Evolutionary conservation across 2,329 filamentous ascomycete genomes (phyloP).

Genomic region (Penicillium sp.): DNA sequence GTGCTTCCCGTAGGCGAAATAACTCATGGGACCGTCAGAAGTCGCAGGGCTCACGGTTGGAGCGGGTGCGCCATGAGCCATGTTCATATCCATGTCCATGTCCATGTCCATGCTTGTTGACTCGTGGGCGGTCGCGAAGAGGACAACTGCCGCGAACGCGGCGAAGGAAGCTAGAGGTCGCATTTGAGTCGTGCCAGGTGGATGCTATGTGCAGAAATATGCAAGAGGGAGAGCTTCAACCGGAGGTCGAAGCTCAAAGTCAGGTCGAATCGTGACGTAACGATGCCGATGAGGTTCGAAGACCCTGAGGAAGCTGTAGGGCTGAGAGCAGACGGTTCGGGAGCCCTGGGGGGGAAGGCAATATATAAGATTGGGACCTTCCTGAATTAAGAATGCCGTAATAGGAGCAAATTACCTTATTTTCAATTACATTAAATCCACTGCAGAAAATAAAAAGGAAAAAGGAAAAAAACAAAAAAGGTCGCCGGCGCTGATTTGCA

Average conservation of each 20-base stretch:
- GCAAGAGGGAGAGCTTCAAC: constrained; percentile 15
- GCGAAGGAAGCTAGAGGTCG: constrained; percentile 25
- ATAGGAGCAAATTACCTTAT: not conserved
- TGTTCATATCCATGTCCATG: constrained; percentile 25
- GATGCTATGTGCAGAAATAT: constrained; percentile 8
- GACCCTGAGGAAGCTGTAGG: constrained; percentile 13
- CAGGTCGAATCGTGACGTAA: constrained; percentile 27
- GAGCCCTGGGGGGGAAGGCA: constrained; percentile 2
- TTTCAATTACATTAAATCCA: not conserved
- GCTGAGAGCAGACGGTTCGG: constrained; percentile 10
- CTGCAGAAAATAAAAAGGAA: not conserved
- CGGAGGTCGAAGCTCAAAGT: constrained; percentile 19
- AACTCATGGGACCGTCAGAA: constrained; percentile 43
- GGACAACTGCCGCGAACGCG: constrained; percentile 28
- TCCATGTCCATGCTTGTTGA: constrained; percentile 29
- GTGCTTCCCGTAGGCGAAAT: constrained; percentile 46
- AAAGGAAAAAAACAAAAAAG: constrained; percentile 8
- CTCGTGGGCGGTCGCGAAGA: constrained; percentile 33
- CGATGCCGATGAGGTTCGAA: constrained; percentile 1
- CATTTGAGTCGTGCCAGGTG: constrained; percentile 19
- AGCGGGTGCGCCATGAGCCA: constrained; percentile 13
- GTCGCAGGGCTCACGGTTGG: constrained; percentile 17
- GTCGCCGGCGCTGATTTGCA: constrained; percentile 18
- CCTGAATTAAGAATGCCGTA: not conserved
- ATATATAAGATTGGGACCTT: constrained; percentile 14